phyloP scores from a whole-genome alignment of 768 basidiomycete species.

The Auricularia cornea region DNA sequence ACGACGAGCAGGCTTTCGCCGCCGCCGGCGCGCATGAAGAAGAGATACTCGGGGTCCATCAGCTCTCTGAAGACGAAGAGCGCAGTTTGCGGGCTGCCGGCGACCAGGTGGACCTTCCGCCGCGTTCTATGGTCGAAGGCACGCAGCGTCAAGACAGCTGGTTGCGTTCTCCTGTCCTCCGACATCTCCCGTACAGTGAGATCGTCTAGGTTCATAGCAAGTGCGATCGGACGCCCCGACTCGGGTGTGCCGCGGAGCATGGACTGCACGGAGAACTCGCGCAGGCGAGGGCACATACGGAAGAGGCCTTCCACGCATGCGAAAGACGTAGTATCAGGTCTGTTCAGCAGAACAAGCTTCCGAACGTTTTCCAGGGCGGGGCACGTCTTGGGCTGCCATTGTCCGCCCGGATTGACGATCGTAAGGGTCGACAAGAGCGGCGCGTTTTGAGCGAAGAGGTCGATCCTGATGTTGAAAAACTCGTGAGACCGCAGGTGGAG shows the following conservation, averaged over 20 bases:
- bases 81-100: neutral
- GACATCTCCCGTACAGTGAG: too few relatives aligned
- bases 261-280: neutral
- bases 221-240: too few relatives aligned
- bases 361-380: neutral
- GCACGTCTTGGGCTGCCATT: neutral
- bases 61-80: neutral
- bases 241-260: neutral
- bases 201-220: too few relatives aligned
- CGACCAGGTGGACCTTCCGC: neutral
- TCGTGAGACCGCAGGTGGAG: neutral
- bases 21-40: neutral
- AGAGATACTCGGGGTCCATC: neutral
- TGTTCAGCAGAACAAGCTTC: neutral
- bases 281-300: neutral
- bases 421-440: neutral
- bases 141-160: neutral
- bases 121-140: neutral
- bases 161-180: neutral
- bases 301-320: neutral
- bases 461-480: neutral
- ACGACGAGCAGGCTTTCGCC: neutral
- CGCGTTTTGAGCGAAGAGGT: neutral
- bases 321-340: neutral
- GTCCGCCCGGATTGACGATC: neutral